Conservation (phyloP, 2,329 filamentous ascomycete species). For the Fusarium falciforme region DNA sequence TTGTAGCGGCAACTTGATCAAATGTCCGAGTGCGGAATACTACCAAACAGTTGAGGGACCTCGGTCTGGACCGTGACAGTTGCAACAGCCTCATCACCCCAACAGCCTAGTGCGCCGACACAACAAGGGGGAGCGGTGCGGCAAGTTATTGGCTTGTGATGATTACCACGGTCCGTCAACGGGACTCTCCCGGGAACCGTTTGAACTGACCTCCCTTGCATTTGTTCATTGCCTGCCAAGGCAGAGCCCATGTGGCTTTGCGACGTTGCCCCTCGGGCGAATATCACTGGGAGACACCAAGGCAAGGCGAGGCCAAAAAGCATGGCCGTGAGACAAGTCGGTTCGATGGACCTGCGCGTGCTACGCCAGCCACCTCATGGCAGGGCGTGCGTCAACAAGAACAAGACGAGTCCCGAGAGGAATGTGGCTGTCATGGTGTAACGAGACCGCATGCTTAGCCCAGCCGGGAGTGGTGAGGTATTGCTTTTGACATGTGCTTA, state of each 20-base stretch:
- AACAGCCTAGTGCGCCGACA: constrained; percentile 1
- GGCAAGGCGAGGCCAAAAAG: constrained; percentile 17
- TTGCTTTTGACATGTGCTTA: constrained; percentile 25
- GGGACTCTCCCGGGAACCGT: constrained; percentile 27
- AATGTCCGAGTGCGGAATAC: neutral
- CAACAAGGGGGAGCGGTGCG: constrained; percentile 22
- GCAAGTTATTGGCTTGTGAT: constrained; percentile 13
- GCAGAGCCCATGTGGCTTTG: constrained; percentile 32
- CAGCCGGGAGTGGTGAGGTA: neutral
- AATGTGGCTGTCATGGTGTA: constrained; percentile 25
- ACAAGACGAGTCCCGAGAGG: constrained; percentile 7
- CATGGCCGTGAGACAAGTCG: constrained; percentile 33
- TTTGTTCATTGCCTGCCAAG: constrained; percentile 6
- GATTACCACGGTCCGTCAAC: constrained; percentile 27
- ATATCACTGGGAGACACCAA: constrained; percentile 10
- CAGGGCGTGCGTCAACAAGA: constrained; percentile 14
- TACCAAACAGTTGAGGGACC: constrained; percentile 6
- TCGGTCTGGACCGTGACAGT: neutral
- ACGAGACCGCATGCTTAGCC: constrained; percentile 4
- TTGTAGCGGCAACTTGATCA: constrained; percentile 4
- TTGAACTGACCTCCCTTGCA: constrained; percentile 32
- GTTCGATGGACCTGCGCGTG: constrained; percentile 1
- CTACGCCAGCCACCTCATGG: constrained; percentile 34
- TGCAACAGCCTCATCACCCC: constrained; percentile 5
- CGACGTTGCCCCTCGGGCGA: constrained; percentile 1